Base-by-base conservation (phyloP, 169 alveolate genomes). In the Theileria luwenshuni region DNA sequence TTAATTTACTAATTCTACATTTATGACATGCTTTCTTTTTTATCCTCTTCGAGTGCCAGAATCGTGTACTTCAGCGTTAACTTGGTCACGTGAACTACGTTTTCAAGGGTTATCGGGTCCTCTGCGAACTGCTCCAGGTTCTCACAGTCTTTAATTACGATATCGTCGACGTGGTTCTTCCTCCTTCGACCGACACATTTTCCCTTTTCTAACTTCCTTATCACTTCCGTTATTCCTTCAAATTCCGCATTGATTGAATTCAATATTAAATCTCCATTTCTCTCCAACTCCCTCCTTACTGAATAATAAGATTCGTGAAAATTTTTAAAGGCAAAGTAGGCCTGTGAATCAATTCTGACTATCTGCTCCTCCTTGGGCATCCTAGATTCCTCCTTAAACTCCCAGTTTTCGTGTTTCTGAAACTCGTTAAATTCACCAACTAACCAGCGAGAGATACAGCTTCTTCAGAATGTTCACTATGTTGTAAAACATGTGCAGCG, bases 21-120 rank as follows among this genome's bases (percentile, higher is more conserved):
- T 54, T n/a, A 38, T 12, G 21, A 62, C 19, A 42, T 25, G 15
- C 67, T 64, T 25, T 72, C 83, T 1, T 65, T 64, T 23, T 47
- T 49, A 61, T 79, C 83, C 48, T 71, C 86, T 63, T 79, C 83
- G 3, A 79, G 42, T 0, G 86, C 52, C 32, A 79, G 77, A 74
- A 79, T 54, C 41, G 59, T 42, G 63, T 79, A 79, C 28, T 74
- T 43, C 27, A 61, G 69, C 13, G 83, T 79, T 33, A 70, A 19
- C 60, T 79, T 79, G 33, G 86, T 79, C 35, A 62, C 74, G 3
- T 59, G 21, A 32, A 61, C 25, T 10, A 54, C 30, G 35, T 43
- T 19, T 2, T 19, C 45, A 27, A 2, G 25, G 33, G 49, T 17
- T 3, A 54, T 1, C 54, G 17, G 75, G 45, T 49, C n/a, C 45